phyloP scores from a whole-genome alignment of 257 asterid genomes.

The Solanum arcanum region DNA sequence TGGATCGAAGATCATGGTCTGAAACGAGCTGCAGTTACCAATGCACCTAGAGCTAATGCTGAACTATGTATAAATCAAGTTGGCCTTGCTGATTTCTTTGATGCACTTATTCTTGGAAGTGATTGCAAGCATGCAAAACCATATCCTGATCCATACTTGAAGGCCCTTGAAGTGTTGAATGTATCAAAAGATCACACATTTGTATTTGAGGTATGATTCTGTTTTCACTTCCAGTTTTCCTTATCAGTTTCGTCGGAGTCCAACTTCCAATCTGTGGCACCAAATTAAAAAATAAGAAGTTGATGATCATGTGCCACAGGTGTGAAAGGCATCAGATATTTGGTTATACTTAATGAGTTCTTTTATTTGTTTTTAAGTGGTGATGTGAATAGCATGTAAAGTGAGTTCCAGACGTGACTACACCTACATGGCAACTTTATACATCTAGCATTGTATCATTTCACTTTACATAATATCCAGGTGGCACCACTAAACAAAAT shows the following conservation, averaged over 20 bases:
- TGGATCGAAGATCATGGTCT: conserved; percentile 83
- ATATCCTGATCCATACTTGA: conserved; percentile 77
- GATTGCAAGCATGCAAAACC: conserved; percentile 83
- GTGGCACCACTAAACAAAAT: not conserved
- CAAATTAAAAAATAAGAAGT: not conserved
- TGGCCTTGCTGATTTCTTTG: conserved; percentile 76
- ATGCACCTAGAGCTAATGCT: conserved; percentile 80
- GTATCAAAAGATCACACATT: conserved; percentile 76
- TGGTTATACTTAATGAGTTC: not conserved
- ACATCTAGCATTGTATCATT: not conserved
- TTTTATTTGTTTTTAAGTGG: not conserved
- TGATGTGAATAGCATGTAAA: not conserved
- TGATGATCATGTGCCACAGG: not conserved
- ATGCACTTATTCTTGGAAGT: conserved; percentile 54
- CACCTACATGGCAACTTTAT: not conserved
- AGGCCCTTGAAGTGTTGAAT: conserved; percentile 67
- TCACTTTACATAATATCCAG: not conserved
- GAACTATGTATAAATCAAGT: conserved; percentile 63
- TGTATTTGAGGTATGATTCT: conserved; percentile 65
- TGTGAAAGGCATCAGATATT: not conserved
- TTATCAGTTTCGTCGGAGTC: not conserved
- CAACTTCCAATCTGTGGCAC: not conserved
- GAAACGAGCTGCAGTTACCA: conserved; percentile 91
- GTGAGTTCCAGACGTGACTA: not conserved
- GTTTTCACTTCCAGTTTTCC: not conserved